Conservation (phyloP, 169 alveolate species). For the Plasmodium gallinaceum region DNA sequence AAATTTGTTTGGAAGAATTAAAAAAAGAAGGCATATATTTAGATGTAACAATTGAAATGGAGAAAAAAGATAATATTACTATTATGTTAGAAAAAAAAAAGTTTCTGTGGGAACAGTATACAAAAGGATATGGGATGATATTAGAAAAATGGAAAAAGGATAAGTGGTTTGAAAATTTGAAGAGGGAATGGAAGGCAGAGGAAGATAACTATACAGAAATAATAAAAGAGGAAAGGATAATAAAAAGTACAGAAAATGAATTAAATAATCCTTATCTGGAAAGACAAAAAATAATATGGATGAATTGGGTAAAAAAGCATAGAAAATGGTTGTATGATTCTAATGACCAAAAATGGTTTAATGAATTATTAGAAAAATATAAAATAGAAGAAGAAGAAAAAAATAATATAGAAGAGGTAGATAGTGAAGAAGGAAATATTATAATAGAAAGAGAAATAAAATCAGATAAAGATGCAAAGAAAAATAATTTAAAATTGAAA, state of each 20-base stretch:
- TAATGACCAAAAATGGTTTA: not conserved
- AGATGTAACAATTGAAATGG: too few species aligned
- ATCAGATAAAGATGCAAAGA: not conserved
- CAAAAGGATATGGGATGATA: not conserved
- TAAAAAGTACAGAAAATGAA: not conserved
- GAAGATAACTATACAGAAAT: not conserved
- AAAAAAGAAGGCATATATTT: too few species aligned
- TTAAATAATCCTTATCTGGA: not conserved
- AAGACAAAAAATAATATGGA: not conserved
- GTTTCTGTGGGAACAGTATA: not conserved
- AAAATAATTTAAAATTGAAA: not conserved
- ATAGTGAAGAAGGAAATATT: not conserved
- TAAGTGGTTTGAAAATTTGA: not conserved
- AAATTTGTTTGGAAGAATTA: constrained; percentile 6
- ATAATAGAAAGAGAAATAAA: not conserved
- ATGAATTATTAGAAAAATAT: not conserved
- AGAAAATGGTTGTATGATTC: not conserved
- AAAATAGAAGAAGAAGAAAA: not conserved
- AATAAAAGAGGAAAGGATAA: not conserved
- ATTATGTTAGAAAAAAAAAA: too few species aligned
- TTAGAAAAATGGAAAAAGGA: not conserved
- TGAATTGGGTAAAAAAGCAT: not conserved
- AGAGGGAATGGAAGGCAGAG: not conserved
- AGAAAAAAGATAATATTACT: too few species aligned
- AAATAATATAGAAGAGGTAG: too few species aligned